These are phyloP conservation scores for Diaporthe sp. DNA, from an alignment of 2,329 filamentous ascomycete species.

Conservation along the genomic window DNA sequence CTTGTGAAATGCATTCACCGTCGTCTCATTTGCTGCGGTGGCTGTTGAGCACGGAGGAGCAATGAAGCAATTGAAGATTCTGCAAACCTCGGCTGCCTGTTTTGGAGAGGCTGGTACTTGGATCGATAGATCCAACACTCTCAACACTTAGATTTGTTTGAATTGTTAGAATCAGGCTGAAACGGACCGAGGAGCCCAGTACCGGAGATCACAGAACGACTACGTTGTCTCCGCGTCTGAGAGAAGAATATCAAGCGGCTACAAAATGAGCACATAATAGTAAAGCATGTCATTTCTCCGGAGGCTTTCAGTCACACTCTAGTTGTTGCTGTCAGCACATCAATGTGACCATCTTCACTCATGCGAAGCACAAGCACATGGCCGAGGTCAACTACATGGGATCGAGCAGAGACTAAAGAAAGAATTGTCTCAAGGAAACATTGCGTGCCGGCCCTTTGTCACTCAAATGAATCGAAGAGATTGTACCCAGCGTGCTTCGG, in stretches of 20 bases:
- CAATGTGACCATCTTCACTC: not conserved
- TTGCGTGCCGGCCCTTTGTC: not conserved
- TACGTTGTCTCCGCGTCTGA: not conserved
- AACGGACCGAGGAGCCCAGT: not conserved
- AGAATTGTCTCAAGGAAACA: not conserved
- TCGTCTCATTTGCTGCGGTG: not conserved
- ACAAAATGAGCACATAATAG: not conserved
- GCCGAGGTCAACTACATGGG: not conserved
- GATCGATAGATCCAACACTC: not conserved
- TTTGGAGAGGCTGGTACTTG: not conserved
- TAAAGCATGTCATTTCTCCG: not conserved
- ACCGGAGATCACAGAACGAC: not conserved
- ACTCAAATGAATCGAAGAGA: not conserved
- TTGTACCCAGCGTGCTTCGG: not conserved
- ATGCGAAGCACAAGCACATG: not conserved
- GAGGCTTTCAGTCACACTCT: not conserved
- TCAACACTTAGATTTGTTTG: not conserved
- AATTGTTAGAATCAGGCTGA: not conserved
- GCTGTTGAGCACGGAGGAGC: not conserved
- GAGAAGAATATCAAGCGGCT: rapidly evolving
- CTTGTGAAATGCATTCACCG: not conserved
- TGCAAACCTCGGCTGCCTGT: not conserved
- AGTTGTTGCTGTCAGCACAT: not conserved
- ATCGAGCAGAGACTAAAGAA: not conserved
- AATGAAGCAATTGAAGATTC: not conserved